These are phyloP conservation scores for Vigna trinervia DNA, from an alignment of 306 rosid genomes.

Conservation along the genomic window DNA sequence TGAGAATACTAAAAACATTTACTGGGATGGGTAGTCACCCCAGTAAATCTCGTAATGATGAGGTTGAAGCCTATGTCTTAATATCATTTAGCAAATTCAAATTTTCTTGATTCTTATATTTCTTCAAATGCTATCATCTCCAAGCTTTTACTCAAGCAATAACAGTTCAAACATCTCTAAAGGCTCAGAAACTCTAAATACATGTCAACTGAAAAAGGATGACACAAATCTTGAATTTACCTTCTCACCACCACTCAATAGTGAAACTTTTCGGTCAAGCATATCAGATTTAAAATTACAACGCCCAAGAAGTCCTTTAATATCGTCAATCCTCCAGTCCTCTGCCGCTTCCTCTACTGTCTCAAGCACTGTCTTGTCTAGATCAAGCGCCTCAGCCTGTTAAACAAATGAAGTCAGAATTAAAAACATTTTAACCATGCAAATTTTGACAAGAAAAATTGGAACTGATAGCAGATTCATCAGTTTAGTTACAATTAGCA, in stretches of 20 bases:
- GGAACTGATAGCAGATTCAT: conserved; percentile 8
- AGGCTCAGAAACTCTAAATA: conserved; percentile 21
- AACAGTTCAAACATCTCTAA: conserved; percentile 22
- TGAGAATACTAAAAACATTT: background rate
- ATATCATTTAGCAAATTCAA: conserved; percentile 21
- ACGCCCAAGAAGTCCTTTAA: conserved; percentile 98
- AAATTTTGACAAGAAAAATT: conserved; percentile 27
- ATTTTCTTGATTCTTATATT: conserved; percentile 33
- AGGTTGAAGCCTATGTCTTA: conserved; percentile 26
- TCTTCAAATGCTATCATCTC: conserved; percentile 18
- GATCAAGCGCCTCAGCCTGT: conserved; percentile 98
- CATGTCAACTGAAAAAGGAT: conserved; percentile 33
- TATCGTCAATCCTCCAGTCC: conserved; percentile 93
- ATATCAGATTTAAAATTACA: conserved; percentile 94
- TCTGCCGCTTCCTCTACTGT: conserved; percentile 95
- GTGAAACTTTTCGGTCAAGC: conserved; percentile 96
- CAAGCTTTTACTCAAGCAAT: conserved; percentile 32
- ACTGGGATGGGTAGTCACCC: background rate
- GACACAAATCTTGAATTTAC: conserved; percentile 48
- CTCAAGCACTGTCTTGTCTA: conserved; percentile 89
- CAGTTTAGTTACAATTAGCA: conserved; percentile 31
- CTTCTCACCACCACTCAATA: conserved; percentile 99
- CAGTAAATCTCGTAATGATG: background rate
- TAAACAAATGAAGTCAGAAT: conserved; percentile 43
- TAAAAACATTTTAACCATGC: conserved; percentile 31